phyloP scores from a whole-genome alignment of 106 monocot genomes.

The Dioscorea alata region DNA sequence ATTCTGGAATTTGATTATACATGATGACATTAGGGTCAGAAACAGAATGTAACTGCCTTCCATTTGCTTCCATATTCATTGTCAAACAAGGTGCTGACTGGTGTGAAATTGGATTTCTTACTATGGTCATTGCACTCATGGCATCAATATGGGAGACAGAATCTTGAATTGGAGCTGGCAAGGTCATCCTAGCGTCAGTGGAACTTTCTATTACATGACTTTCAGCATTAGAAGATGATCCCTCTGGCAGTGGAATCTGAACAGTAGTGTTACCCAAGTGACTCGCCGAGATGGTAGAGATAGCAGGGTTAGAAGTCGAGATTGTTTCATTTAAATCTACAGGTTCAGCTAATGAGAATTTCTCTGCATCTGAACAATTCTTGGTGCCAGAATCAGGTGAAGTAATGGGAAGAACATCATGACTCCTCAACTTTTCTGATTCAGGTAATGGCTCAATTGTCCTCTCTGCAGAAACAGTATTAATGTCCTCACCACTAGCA shows the following conservation, averaged over 20 bases:
- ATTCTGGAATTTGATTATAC: conserved; percentile 2
- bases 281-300: conserved; percentile 9
- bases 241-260: background rate
- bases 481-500: conserved; percentile 8
- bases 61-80: conserved; percentile 2
- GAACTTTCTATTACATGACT: conserved; percentile 9
- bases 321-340: conserved; percentile 23
- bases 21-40: background rate
- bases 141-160: conserved; percentile 8
- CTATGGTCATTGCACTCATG: conserved; percentile 12
- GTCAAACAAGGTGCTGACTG: conserved; percentile 4
- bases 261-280: conserved; percentile 1
- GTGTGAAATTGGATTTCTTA: conserved; percentile 2
- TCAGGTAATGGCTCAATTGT: conserved; percentile 1
- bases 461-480: conserved; percentile 1
- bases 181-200: background rate
- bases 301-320: conserved; percentile 3
- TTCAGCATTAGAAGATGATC: conserved; percentile 11
- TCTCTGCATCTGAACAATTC: conserved; percentile 9
- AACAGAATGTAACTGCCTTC: conserved; percentile 1
- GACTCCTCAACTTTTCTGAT: conserved; percentile 11
- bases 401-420: conserved; percentile 4
- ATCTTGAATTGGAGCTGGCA: background rate
- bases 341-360: conserved; percentile 8
- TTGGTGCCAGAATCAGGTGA: background rate